Percentiles rank a stretch among this genome's conserved stretches.
These are phyloP conservation scores for Neurospora sp. DNA, from an alignment of 495 filamentous ascomycete species.

Conservation along the genomic window DNA sequence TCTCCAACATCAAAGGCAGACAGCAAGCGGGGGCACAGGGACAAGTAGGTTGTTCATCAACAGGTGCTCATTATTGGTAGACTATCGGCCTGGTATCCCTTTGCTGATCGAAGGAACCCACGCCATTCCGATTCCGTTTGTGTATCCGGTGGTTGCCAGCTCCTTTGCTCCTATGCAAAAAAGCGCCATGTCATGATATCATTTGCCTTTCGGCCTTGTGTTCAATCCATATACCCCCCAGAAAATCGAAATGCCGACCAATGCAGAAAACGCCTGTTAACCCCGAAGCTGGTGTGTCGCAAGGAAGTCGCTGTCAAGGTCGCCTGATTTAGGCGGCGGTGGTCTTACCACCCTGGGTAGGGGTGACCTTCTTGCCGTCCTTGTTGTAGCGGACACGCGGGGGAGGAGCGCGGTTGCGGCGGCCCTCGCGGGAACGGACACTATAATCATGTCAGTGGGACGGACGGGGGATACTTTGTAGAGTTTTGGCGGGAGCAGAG, in stretches of 20 bases:
- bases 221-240: conserved; percentile 4
- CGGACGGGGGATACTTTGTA: conserved; percentile 10
- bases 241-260: conserved; percentile 19
- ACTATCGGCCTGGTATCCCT: conserved; percentile 21
- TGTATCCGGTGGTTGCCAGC: conserved; percentile 15
- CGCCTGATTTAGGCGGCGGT: conserved; percentile 16
- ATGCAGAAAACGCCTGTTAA: conserved; percentile 9
- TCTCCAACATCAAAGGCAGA: not conserved
- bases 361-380: conserved; percentile 99
- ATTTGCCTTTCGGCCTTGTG: conserved; percentile 13
- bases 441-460: conserved; percentile 43
- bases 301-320: conserved; percentile 4
- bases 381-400: conserved; percentile 99
- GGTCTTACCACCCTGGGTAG: conserved; percentile 56
- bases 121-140: conserved; percentile 8
- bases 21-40: not conserved
- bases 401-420: conserved; percentile 97
- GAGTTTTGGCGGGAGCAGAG: conserved; percentile 24
- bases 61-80: conserved; percentile 24
- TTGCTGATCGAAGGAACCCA: conserved; percentile 10
- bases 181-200: conserved; percentile 18
- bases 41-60: conserved; percentile 9
- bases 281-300: conserved; percentile 8
- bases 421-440: conserved; percentile 93
- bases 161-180: conserved; percentile 12